Evolutionary conservation across 805 yeast genomes (phyloP).

Genomic region (Yarrowia sp.): DNA sequence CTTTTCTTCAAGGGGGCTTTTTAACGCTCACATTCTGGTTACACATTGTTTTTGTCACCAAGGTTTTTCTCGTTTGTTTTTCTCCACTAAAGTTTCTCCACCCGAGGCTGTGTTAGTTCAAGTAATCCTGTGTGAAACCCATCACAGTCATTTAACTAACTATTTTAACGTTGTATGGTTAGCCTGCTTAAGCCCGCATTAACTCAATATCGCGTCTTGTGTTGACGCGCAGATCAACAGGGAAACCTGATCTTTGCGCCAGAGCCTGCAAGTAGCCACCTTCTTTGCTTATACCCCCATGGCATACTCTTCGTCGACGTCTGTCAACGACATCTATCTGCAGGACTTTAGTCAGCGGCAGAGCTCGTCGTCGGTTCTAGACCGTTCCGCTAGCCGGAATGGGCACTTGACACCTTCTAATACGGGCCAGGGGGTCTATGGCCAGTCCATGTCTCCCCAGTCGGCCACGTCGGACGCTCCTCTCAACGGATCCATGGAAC

Average conservation of each 20-base stretch:
- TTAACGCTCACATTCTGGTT: not conserved
- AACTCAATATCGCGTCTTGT: slow-evolving; percentile 31
- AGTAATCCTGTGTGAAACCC: too few species aligned
- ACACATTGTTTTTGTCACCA: too few species aligned
- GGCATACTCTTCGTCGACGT: slow-evolving; percentile 37
- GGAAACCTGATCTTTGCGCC: slow-evolving; percentile 2
- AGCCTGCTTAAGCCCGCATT: slow-evolving; percentile 16
- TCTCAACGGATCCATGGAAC: slow-evolving; percentile 1
- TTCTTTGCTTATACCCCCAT: not conserved
- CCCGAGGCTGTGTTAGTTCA: slow-evolving; percentile 2
- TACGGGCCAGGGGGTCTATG: slow-evolving; percentile 2
- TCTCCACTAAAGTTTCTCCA: not conserved
- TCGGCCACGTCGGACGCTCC: slow-evolving; percentile 19
- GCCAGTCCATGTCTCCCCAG: slow-evolving; percentile 7
- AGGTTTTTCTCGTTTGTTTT: not conserved
- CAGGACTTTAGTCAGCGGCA: slow-evolving; percentile 43
- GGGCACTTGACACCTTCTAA: slow-evolving; percentile 24
- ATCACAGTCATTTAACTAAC: not conserved
- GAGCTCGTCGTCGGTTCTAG: slow-evolving; percentile 42
- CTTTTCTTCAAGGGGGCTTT: too few species aligned
- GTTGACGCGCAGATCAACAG: slow-evolving; percentile 31
- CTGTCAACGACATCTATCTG: slow-evolving; percentile 41
- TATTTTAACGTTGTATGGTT: slow-evolving; percentile 16
- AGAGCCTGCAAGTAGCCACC: slow-evolving; percentile 11
- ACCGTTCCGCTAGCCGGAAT: slow-evolving; percentile 40